phyloP scores from a whole-genome alignment of 306 rosid genomes.

The Pyrus pyrifolia region DNA sequence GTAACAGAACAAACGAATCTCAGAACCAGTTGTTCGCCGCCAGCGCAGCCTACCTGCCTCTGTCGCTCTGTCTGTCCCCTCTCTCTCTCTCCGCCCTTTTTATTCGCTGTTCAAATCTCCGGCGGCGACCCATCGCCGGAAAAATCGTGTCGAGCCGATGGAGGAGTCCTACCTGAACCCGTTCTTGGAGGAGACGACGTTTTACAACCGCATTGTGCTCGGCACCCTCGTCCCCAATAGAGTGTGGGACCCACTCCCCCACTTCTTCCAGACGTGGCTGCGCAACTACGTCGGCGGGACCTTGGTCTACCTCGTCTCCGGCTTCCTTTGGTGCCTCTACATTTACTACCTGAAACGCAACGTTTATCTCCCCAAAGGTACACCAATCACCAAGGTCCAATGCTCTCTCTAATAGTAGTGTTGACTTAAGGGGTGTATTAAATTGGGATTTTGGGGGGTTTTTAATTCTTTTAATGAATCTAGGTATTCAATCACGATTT shows the following conservation, averaged over 20 bases:
- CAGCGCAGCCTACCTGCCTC: not conserved
- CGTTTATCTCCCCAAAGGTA: conserved; percentile 71
- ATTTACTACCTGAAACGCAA: conserved; percentile 69
- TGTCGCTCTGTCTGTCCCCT: not conserved
- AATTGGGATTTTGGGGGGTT: too few species aligned
- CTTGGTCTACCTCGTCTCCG: conserved; percentile 55
- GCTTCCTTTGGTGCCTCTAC: conserved; percentile 68
- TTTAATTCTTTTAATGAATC: too few species aligned
- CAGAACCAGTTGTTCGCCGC: not conserved
- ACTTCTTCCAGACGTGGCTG: conserved; percentile 69
- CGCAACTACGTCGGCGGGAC: conserved; percentile 75
- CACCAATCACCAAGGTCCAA: not conserved
- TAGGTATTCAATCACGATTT: too few species aligned
- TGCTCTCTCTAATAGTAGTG: not conserved
- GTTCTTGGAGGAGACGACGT: conserved; percentile 53
- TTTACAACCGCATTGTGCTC: conserved; percentile 68
- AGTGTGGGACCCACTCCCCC: conserved; percentile 59
- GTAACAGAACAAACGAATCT: not conserved
- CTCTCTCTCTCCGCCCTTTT: not conserved
- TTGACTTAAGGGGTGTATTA: not conserved
- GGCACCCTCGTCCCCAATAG: conserved; percentile 36
- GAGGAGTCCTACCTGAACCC: conserved; percentile 16
- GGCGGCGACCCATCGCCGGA: not conserved
- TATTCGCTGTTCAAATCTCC: not conserved
- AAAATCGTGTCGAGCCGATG: not conserved